Evolutionary conservation across 495 filamentous ascomycete species (phyloP).

Genomic region (Rhypophila decipiens): DNA sequence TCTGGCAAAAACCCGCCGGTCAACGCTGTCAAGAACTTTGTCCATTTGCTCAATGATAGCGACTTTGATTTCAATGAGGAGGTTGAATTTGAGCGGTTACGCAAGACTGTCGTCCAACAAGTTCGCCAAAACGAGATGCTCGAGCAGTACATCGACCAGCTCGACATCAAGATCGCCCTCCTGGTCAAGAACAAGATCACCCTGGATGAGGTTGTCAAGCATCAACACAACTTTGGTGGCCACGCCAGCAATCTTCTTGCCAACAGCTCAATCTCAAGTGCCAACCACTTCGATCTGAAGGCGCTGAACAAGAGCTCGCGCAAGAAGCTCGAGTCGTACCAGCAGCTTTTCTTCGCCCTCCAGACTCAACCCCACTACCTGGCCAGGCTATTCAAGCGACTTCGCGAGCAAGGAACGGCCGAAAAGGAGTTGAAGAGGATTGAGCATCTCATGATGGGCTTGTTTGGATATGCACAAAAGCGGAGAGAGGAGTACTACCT

Average conservation of each 20-base stretch:
- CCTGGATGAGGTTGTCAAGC: slow-evolving; percentile 92
- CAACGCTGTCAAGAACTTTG: slow-evolving; percentile 92
- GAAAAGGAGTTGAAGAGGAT: slow-evolving; percentile 92
- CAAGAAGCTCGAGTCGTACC: slow-evolving; percentile 92
- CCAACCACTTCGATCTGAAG: slow-evolving; percentile 93
- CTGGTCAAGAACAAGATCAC: slow-evolving; percentile 99
- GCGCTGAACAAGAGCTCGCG: slow-evolving; percentile 93
- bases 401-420: slow-evolving; percentile 76
- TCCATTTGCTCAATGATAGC: slow-evolving; percentile 95
- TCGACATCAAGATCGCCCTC: slow-evolving; percentile 98
- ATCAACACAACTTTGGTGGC: slow-evolving; percentile 94
- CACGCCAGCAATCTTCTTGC: slow-evolving; percentile 79
- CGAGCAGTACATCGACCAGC: slow-evolving; percentile 94
- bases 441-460: slow-evolving; percentile 89
- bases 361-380: slow-evolving; percentile 97
- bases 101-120: slow-evolving; percentile 93
- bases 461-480: slow-evolving; percentile 97
- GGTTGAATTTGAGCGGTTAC: slow-evolving; percentile 85
- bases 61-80: slow-evolving; percentile 99
- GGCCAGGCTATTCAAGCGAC: slow-evolving; percentile 72
- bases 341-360: slow-evolving; percentile 94
- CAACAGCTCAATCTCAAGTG: slow-evolving; percentile 79
- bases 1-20: slow-evolving; percentile 97
- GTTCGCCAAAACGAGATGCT: slow-evolving; percentile 95
- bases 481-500: slow-evolving; percentile 95